These are phyloP conservation scores for Hylodesmum podocarpum DNA, from an alignment of 306 rosid genomes.

Conservation along the genomic window DNA sequence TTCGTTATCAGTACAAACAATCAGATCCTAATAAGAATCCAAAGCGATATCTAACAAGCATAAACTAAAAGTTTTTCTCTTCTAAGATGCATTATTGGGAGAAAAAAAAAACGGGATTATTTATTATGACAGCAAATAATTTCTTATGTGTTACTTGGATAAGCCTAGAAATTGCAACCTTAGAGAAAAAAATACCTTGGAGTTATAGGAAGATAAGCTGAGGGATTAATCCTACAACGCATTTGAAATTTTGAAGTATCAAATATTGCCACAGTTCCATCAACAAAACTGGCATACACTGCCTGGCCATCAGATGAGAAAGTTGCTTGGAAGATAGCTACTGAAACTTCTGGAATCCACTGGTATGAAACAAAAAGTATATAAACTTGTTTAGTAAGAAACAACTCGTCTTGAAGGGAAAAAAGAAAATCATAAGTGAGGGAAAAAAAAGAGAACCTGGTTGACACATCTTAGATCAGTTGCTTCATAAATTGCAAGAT, in stretches of 20 bases:
- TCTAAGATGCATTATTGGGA: not conserved
- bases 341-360: constrained; percentile 36
- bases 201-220: constrained; percentile 24
- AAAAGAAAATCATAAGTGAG: not conserved
- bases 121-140: not conserved
- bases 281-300: constrained; percentile 38
- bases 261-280: constrained; percentile 35
- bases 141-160: not conserved
- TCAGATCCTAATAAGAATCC: not conserved
- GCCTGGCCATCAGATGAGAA: constrained; percentile 40
- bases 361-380: not conserved
- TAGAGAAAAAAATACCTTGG: constrained; percentile 35
- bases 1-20: too few relatives aligned
- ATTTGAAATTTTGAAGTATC: constrained; percentile 19
- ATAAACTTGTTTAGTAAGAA: not conserved
- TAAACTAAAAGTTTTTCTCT: not conserved
- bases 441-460: constrained; percentile 33
- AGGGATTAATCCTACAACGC: constrained; percentile 23
- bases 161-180: constrained; percentile 13
- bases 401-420: not conserved
- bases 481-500: constrained; percentile 43
- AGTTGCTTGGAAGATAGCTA: constrained; percentile 35
- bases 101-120: too few relatives aligned
- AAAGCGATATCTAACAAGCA: not conserved
- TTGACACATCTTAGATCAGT: constrained; percentile 25